Evolutionary conservation across 2,329 filamentous ascomycete genomes (phyloP).

Genomic region (Emmonsiellopsis sp.): DNA sequence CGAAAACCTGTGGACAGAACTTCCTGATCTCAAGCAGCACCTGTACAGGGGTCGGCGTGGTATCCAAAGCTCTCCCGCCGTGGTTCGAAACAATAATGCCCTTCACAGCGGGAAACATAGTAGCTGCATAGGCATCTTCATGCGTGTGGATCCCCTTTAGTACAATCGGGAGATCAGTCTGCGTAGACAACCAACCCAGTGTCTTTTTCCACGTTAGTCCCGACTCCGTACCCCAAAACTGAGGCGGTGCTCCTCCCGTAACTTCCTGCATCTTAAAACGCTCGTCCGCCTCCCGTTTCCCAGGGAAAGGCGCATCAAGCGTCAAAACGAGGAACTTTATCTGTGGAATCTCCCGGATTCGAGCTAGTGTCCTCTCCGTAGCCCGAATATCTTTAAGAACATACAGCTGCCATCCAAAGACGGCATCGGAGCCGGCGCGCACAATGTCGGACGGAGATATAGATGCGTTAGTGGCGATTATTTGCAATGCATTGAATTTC

Average conservation of each 20-base stretch:
- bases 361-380: conserved; percentile 67
- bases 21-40: conserved; percentile 54
- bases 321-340: conserved; percentile 84
- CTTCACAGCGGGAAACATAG: conserved; percentile 28
- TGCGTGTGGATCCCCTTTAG: conserved; percentile 38
- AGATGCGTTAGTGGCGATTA: conserved; percentile 84
- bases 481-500: conserved; percentile 67
- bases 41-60: conserved; percentile 41
- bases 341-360: conserved; percentile 61
- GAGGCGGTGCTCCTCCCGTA: conserved; percentile 38
- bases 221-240: conserved; percentile 26
- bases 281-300: conserved; percentile 83
- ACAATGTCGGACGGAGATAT: conserved; percentile 90
- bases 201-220: conserved; percentile 36
- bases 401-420: conserved; percentile 94
- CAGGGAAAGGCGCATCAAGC: conserved; percentile 81
- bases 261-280: conserved; percentile 53
- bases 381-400: conserved; percentile 76
- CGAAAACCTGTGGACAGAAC: conserved; percentile 52
- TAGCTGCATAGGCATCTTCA: conserved; percentile 37
- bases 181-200: neutral
- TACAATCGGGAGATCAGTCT: conserved; percentile 22
- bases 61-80: conserved; percentile 39
- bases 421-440: conserved; percentile 57
- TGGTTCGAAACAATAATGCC: conserved; percentile 28